Evolutionary conservation across 2,329 filamentous ascomycete species (phyloP), one percentile per base, ranked within the genome.

Genomic region (Dactylella cylindrospora): DNA sequence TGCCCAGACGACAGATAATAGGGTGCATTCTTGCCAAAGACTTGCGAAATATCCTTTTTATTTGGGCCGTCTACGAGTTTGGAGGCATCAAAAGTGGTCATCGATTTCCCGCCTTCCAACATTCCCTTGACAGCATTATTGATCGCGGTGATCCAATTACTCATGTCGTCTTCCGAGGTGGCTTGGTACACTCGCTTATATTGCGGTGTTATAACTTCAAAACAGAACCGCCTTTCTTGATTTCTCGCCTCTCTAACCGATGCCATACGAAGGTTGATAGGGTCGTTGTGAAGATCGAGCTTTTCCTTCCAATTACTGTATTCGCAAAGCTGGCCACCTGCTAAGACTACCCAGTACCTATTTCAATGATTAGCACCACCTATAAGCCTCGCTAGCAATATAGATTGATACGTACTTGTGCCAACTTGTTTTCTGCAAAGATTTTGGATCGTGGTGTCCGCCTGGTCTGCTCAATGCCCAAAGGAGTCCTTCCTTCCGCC

Each of bases 231-330:
- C 20, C 93, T 82, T 69, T 98, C 94, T 1, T 90, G 88, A 72
- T 94, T 95, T 19, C 93, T 84, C 32, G 94, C 91, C 75, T 98
- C 93, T 54, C 93, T 84, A 12, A 98, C 94, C 12, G 93, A 97
- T 7, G 93, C 93, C 83, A 97, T 93, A 28, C 93, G 86, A 38
- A 98, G 78, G 72, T 98, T 94, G 66, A 98, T 97, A 0, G 93
- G 93, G 1, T 97, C 93, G 83, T 95, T 97, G 72, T 98, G 94
- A 20, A 97, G 77, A 73, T 98, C 93, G 19, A 98, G 80, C 72
- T 84, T 91, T 72, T 98, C 89, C 74, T 98, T 98, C 93, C 93
- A 98, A 72, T 98, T 97, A 72, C 90, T 95, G 74, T 98, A 98
- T 71, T 98, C 93, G 1, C 91, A 96, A 12, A 98, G 79, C 72